Base-by-base conservation (phyloP, 2,329 filamentous ascomycete genomes). In the Metarhizium brunneum region DNA sequence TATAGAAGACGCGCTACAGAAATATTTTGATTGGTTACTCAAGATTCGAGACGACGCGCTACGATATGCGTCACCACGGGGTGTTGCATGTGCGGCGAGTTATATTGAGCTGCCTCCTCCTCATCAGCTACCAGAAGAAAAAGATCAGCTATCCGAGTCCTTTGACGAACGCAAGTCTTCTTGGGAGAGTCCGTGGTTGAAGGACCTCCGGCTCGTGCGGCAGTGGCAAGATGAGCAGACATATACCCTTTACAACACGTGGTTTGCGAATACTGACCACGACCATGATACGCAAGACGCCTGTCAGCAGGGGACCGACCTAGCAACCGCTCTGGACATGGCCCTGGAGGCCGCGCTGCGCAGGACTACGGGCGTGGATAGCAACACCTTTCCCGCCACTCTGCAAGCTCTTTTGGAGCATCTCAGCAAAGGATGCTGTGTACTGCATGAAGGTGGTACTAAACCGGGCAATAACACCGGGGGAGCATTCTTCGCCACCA, bases 331-430 rank as follows among this genome's bases (percentile, higher is more conserved):
- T 10, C 20, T 48, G 45, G 45, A 48, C 7, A 30, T 14, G 4
- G 20, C 45, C 16, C 25, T 48, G 2, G n/a, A 16, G 16, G n/a
- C 6, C 16, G 18, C 11, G 18, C 7, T 45, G 18, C 38, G 20
- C 16, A 16, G 4, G 42, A 11, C 42, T 10, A 48, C 20, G 20
- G 6, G 6, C 25, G 11, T 16, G 45, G 20, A 6, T 20, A 6
- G 16, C 14, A 5, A 36, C 2, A 52, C 55, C 1, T 55, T 55
- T 36, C 16, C 50, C 2, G 55, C 32, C 50, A 52, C 32, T 20
- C 36, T 60, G 4, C 47, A 56, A 38, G 10, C 2, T 4, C 56
- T 56, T 13, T 13, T 60, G 14, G n/a, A 57, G 16, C 47, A 53
- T 25, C 50, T 55, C 16, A 54, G 56, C 13, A 13, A 25, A 7